Percentiles rank a stretch among this genome's conserved stretches.
phyloP scores from a whole-genome alignment of 495 filamentous ascomycete genomes.

The Lasiosphaeriaceae sp. region DNA sequence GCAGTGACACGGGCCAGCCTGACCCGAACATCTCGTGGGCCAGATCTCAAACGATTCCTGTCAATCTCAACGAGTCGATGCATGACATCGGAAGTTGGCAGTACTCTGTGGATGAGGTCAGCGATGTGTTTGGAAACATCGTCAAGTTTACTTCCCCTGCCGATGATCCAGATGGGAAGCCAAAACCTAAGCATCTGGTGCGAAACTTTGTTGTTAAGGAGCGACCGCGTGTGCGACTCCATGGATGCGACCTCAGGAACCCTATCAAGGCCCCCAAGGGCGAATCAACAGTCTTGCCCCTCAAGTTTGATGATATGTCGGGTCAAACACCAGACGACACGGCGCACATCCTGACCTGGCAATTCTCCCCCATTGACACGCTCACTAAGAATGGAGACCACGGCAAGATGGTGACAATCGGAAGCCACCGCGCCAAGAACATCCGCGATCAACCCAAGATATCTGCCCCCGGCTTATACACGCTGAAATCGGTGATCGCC shows the following conservation, averaged over 20 bases:
- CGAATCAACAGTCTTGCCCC: slow-evolving; percentile 60
- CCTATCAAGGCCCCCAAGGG: slow-evolving; percentile 82
- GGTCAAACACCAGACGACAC: slow-evolving; percentile 53
- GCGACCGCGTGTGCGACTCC: slow-evolving; percentile 66
- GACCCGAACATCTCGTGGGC: slow-evolving; percentile 77
- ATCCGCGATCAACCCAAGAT: slow-evolving; percentile 52
- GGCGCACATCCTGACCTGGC: slow-evolving; percentile 59
- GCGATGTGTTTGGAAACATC: slow-evolving; percentile 83
- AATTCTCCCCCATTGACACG: slow-evolving; percentile 65
- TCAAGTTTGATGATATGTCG: slow-evolving; percentile 50
- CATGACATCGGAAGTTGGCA: slow-evolving; percentile 71
- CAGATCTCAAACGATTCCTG: slow-evolving; percentile 63
- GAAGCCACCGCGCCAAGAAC: slow-evolving; percentile 49
- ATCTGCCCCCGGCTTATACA: slow-evolving; percentile 78
- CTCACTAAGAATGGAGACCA: slow-evolving; percentile 62
- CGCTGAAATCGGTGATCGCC: slow-evolving; percentile 70
- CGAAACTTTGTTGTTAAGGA: slow-evolving; percentile 83
- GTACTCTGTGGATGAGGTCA: slow-evolving; percentile 86
- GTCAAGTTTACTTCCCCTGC: slow-evolving; percentile 69
- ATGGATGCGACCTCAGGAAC: slow-evolving; percentile 69
- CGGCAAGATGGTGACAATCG: slow-evolving; percentile 47
- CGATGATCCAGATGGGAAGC: slow-evolving; percentile 59
- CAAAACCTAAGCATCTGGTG: slow-evolving; percentile 59
- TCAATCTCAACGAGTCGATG: slow-evolving; percentile 87
- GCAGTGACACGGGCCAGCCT: slow-evolving; percentile 49